Evolutionary conservation across 2,329 filamentous ascomycete species (phyloP).

Genomic region (Magnaporthiopsis rhizophila): DNA sequence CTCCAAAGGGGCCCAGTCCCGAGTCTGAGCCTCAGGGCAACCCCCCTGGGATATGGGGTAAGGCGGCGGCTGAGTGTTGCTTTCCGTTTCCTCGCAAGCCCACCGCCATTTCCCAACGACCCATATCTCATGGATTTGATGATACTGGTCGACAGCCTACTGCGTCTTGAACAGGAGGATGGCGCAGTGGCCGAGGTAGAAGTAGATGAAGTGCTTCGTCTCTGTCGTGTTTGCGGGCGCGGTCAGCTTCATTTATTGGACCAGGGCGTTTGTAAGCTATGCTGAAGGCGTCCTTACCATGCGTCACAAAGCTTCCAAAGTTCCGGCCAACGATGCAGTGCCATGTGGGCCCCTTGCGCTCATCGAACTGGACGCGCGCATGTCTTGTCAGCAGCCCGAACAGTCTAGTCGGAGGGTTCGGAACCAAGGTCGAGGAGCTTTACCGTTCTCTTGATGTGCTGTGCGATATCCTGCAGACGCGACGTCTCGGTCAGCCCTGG

Average conservation of each 20-base stretch:
- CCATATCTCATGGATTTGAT: background rate
- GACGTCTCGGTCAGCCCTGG: background rate
- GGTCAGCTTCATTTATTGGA: background rate
- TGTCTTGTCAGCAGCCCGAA: background rate
- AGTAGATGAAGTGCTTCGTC: constrained; percentile 99
- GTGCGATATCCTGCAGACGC: constrained; percentile 70
- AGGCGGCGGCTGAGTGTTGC: too few species aligned
- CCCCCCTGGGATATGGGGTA: background rate
- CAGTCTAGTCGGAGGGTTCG: background rate
- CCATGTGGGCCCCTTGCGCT: constrained; percentile 95
- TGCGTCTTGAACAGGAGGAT: constrained; percentile 99
- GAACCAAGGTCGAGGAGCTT: constrained; percentile 15
- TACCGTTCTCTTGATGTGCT: constrained; percentile 92
- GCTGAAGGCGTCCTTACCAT: constrained; percentile 54
- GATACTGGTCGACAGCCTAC: constrained; percentile 40
- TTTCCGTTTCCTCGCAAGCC: background rate
- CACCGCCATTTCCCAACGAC: too few species aligned
- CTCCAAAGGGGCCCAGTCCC: background rate
- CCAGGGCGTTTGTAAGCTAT: background rate
- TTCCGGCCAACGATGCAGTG: constrained; percentile 98
- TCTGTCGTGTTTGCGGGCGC: constrained; percentile 44
- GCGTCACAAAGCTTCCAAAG: constrained; percentile 98
- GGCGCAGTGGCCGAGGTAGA: constrained; percentile 97
- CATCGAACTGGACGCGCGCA: constrained; percentile 65
- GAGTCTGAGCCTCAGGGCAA: background rate